A percentile compares a stretch with the other conserved stretches of the same genome.
These are phyloP conservation scores for Epichloe brachyelytri DNA, from an alignment of 2,329 filamentous ascomycete species.

Conservation along the genomic window DNA sequence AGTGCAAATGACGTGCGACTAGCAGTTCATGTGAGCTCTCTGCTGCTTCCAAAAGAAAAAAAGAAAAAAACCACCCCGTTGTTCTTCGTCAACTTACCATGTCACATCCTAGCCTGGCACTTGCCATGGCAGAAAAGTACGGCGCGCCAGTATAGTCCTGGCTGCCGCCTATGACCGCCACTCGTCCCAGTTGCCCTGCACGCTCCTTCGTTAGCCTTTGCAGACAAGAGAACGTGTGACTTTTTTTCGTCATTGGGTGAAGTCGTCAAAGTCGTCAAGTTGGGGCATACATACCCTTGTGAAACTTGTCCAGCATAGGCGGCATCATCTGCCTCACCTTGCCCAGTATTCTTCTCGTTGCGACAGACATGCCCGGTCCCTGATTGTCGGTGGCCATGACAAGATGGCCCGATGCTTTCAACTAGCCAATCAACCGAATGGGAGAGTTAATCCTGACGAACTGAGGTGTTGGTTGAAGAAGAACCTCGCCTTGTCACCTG, in stretches of 20 bases:
- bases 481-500: no score
- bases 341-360: slow-evolving; percentile 61
- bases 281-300: slow-evolving; percentile 58
- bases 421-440: no score
- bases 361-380: slow-evolving; percentile 44
- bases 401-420: background rate
- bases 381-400: slow-evolving; percentile 13
- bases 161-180: slow-evolving; percentile 89
- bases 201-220: background rate
- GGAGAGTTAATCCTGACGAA: no score
- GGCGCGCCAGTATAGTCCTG: slow-evolving; percentile 95
- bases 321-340: slow-evolving; percentile 86
- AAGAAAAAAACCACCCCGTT: no score
- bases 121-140: slow-evolving; percentile 97
- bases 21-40: background rate
- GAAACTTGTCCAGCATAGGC: slow-evolving; percentile 88
- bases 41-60: background rate
- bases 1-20: slow-evolving; percentile 94
- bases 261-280: no score
- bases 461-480: no score
- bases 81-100: slow-evolving; percentile 47
- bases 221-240: background rate
- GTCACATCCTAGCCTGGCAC: slow-evolving; percentile 76
- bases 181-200: slow-evolving; percentile 75
- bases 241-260: no score